phyloP scores from a whole-genome alignment of 1,284 basidiomycete genomes.

The Ustilago sp. region DNA sequence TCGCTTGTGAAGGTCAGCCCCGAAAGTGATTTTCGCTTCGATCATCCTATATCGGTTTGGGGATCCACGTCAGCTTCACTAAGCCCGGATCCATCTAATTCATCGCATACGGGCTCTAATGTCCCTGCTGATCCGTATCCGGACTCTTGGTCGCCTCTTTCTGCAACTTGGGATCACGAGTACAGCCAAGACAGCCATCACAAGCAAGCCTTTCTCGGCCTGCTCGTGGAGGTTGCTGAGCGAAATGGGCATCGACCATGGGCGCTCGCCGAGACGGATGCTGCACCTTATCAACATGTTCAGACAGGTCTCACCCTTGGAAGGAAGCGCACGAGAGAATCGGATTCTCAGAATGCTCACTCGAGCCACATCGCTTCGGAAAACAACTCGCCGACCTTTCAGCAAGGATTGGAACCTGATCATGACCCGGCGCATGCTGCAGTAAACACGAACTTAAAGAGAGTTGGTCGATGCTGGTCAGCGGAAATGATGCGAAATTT shows the following conservation, averaged over 20 bases:
- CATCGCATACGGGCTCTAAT: neutral
- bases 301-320: neutral
- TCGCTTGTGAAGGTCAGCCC: neutral
- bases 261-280: neutral
- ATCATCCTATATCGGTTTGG: neutral
- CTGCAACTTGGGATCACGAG: neutral
- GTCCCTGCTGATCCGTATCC: neutral
- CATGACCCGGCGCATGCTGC: neutral
- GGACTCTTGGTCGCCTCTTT: neutral
- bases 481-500: neutral
- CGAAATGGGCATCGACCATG: neutral
- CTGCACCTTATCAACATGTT: neutral
- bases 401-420: neutral
- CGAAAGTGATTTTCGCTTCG: no score
- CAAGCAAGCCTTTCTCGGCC: neutral
- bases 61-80: neutral
- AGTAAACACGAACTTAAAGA: neutral
- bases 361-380: no score
- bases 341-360: no score
- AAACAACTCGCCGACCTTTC: neutral
- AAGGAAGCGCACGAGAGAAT: no score
- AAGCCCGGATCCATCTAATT: neutral
- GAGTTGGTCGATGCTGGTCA: neutral
- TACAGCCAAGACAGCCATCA: neutral
- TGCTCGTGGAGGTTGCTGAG: neutral